phyloP scores from a whole-genome alignment of 176 grass and related monocot genomes.

The Olyra latifolia region DNA sequence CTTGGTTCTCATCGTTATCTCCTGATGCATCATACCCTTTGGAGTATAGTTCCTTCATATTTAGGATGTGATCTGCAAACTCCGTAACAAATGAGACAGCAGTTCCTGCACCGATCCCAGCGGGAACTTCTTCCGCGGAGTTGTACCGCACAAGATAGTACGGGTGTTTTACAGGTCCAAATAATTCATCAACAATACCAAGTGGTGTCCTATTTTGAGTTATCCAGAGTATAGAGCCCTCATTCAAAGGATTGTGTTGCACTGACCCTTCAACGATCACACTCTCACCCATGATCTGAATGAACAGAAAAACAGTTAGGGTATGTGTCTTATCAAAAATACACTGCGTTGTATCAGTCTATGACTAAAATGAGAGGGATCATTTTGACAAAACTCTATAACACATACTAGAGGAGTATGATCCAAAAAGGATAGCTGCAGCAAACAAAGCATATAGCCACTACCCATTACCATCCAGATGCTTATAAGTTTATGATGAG shows the following conservation, averaged over 20 bases:
- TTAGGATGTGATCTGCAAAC: conserved; percentile 80
- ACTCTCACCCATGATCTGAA: conserved; percentile 74
- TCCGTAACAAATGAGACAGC: conserved; percentile 69
- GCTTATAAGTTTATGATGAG: neutral
- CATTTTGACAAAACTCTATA: neutral
- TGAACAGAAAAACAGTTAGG: conserved; percentile 24
- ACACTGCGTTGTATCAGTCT: neutral
- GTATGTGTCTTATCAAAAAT: conserved; percentile 5
- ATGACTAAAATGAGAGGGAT: neutral
- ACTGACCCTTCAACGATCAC: conserved; percentile 86
- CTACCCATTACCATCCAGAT: neutral
- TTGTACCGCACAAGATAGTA: conserved; percentile 89
- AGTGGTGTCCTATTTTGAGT: conserved; percentile 64
- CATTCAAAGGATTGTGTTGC: conserved; percentile 77
- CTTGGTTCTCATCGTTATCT: conserved; percentile 53
- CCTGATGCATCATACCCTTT: conserved; percentile 90
- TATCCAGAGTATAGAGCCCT: conserved; percentile 96
- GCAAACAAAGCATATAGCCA: neutral
- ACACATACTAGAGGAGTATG: conserved; percentile 13
- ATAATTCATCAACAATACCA: conserved; percentile 83
- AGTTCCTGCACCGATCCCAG: conserved; percentile 64
- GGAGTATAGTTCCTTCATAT: conserved; percentile 63
- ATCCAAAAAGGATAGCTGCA: neutral
- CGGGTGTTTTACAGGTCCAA: conserved; percentile 90
- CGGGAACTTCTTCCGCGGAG: conserved; percentile 62